Conservation (phyloP, 2,329 filamentous ascomycete species). For the Sclerotiophoma versabilis region DNA sequence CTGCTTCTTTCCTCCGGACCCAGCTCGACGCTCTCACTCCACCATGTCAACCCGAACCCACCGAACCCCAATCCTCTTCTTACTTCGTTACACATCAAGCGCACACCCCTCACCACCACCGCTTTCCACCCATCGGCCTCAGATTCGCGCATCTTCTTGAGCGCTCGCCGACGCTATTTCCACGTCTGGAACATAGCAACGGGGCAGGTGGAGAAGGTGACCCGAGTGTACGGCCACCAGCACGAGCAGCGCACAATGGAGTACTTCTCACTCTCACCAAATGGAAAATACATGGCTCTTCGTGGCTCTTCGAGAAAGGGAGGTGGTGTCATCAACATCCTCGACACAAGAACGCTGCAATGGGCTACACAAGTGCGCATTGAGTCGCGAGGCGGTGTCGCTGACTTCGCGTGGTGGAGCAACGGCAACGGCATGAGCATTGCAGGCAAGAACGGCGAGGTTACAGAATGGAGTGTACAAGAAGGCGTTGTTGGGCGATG, state of each 20-base stretch:
- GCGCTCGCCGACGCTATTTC: conserved; percentile 87
- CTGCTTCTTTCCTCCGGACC: conserved; percentile 89
- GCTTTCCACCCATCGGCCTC: conserved; percentile 73
- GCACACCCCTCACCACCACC: conserved; percentile 83
- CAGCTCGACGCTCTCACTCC: conserved; percentile 83
- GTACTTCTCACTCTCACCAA: conserved; percentile 83
- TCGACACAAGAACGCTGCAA: conserved; percentile 81
- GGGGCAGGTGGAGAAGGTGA: conserved; percentile 83
- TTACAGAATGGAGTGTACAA: conserved; percentile 84
- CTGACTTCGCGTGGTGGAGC: conserved; percentile 93
- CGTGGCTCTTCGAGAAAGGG: conserved; percentile 82
- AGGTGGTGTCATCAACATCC: conserved; percentile 85
- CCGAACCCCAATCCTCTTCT: conserved; percentile 85
- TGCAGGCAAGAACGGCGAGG: conserved; percentile 83
- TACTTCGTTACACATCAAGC: conserved; percentile 85
- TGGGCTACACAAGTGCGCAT: conserved; percentile 86
- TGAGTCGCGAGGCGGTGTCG: conserved; percentile 81
- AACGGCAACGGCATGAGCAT: conserved; percentile 83
- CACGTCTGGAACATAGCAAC: conserved; percentile 90
- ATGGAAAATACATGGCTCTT: conserved; percentile 84
- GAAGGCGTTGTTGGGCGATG: conserved; percentile 79
- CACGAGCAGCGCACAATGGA: conserved; percentile 92
- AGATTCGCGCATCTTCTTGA: conserved; percentile 84
- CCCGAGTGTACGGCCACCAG: conserved; percentile 74
- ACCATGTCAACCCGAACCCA: conserved; percentile 82